phyloP scores from a whole-genome alignment of 331 rosid genomes.

The Cydonia oblonga region DNA sequence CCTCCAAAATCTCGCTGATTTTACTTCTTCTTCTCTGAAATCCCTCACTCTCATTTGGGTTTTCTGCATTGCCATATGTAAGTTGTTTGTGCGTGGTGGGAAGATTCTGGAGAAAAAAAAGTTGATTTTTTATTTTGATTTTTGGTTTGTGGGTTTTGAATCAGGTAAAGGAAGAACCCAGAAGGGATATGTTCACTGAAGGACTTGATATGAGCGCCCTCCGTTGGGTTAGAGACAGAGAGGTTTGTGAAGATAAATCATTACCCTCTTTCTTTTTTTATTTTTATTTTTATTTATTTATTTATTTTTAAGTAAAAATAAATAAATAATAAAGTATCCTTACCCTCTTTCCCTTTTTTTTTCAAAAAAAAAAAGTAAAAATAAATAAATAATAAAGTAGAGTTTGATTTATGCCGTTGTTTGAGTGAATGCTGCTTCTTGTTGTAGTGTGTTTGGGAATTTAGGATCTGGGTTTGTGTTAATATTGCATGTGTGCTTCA shows the following conservation, averaged over 20 bases:
- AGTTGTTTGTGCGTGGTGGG: not conserved
- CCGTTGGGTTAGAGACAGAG: constrained; percentile 79
- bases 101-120: not conserved
- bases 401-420: not conserved
- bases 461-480: not conserved
- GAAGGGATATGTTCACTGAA: constrained; percentile 57
- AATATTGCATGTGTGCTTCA: not conserved
- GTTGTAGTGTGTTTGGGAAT: not conserved
- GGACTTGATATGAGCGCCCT: constrained; percentile 76
- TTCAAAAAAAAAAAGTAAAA: no score
- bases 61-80: constrained; percentile 13
- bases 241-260: constrained; percentile 35
- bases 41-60: not conserved
- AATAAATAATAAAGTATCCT: no score
- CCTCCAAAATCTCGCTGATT: constrained; percentile 19
- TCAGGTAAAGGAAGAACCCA: constrained; percentile 16
- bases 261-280: not conserved
- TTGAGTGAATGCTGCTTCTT: constrained; percentile 1
- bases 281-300: no score
- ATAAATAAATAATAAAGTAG: no score
- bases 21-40: constrained; percentile 5
- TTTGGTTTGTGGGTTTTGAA: not conserved
- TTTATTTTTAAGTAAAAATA: no score
- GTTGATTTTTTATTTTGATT: not conserved
- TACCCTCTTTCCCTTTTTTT: no score